Evolutionary conservation across 2,329 filamentous ascomycete genomes (phyloP), one percentile per base, ranked within the genome.

Genomic region (Fusarium domesticum): DNA sequence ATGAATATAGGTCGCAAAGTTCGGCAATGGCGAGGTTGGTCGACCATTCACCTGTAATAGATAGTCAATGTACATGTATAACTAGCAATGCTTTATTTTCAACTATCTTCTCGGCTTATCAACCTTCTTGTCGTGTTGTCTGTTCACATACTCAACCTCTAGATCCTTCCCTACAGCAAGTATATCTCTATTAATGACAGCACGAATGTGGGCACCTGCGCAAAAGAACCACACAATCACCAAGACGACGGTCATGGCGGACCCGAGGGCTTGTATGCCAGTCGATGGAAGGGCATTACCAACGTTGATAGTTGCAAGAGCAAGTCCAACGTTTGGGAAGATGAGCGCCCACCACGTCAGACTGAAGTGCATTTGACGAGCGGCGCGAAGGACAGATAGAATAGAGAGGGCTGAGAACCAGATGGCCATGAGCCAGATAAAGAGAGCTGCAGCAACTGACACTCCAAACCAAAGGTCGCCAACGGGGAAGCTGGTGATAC

Each of bases 251-350:
- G 75, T 77, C 63, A 80, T 65, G 6, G 70, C 75, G n/a, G 70
- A 71, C 1, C 70, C 71, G 11, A 80, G 64, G 4, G 71, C 68
- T 56, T 70, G 56, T 36, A 81, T 68, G 0, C 64, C 72, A 2
- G 65, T 38, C 49, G 74, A 79, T 4, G 69, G 57, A 30, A 80
- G 64, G 3, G 64, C 67, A 10, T 70, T 68, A 0, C 72, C 77
- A 33, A 79, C 66, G 18, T 75, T 70, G 28, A 81, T 78, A 2
- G 73, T 74, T 4, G 76, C 78, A 18, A 81, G 65, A 1, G 75
- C 76, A 33, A 81, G 71, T 0, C 78, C 78, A 0, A 72, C 76
- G 43, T 81, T 81, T 5, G 78, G 78, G 57, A 81, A 54, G 34
- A 51, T 39, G 35, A 53, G 50, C 0, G 76, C 75, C 74, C 75